These are phyloP conservation scores for Xylaria sp. DNA, from an alignment of 2,329 filamentous ascomycete species.

Conservation along the genomic window DNA sequence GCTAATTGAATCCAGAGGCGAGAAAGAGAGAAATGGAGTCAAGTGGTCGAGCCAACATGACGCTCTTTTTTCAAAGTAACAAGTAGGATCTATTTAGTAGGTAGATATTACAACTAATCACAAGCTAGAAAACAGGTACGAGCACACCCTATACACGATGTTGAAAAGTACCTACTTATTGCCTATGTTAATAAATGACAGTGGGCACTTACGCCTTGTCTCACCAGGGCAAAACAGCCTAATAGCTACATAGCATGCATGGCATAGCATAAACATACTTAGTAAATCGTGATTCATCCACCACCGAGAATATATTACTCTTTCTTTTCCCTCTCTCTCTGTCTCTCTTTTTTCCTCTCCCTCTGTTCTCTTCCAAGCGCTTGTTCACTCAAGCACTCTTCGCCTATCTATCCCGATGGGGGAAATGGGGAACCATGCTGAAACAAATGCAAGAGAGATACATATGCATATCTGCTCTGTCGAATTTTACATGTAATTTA, in stretches of 20 bases:
- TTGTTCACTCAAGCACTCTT: neutral
- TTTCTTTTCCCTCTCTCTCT: neutral
- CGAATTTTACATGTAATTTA: neutral
- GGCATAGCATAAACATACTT: neutral
- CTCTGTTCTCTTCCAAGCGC: neutral
- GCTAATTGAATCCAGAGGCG: neutral
- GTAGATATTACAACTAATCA: neutral
- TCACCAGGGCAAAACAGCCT: constrained; percentile 24
- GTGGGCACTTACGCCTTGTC: constrained; percentile 4
- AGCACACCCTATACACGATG: too few species aligned
- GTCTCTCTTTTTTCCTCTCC: neutral
- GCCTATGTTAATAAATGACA: neutral
- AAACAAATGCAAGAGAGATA: neutral
- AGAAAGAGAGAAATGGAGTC: neutral
- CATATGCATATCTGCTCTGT: neutral
- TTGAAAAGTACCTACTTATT: neutral
- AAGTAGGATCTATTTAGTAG: neutral
- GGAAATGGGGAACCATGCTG: neutral
- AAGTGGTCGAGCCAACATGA: neutral
- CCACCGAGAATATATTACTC: neutral
- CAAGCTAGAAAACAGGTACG: neutral
- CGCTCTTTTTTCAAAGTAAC: neutral
- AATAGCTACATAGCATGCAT: constrained; percentile 20
- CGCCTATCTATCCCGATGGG: neutral
- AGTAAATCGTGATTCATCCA: constrained; percentile 28